Evolutionary conservation across 306 rosid species (phyloP).

Genomic region (Hylodesmum podocarpum): DNA sequence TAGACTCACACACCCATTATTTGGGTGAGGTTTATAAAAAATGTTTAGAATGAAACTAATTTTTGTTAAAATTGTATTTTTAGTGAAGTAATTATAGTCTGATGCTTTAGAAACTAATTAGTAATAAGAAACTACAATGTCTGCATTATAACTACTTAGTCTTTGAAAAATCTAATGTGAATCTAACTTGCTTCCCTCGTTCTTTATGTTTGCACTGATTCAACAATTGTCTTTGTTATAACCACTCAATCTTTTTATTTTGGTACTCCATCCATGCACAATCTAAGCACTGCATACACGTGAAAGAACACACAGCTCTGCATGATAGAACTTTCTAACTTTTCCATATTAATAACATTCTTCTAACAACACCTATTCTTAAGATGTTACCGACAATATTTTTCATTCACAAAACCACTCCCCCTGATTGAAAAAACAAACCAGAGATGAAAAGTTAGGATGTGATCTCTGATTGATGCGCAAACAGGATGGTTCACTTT

Average conservation of each 20-base stretch:
- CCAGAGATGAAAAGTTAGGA: conserved; percentile 27
- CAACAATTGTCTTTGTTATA: neutral
- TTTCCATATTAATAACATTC: neutral
- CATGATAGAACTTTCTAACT: conserved; percentile 8
- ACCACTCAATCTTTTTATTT: neutral
- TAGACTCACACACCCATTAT: neutral
- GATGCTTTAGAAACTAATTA: too few species aligned
- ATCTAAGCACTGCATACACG: neutral
- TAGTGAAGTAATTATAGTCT: neutral
- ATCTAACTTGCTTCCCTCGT: neutral
- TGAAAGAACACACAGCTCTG: neutral
- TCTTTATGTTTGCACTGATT: neutral
- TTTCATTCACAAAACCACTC: conserved; percentile 17
- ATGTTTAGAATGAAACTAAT: too few species aligned
- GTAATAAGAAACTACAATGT: too few species aligned
- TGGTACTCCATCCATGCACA: conserved; percentile 6
- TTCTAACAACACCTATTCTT: neutral
- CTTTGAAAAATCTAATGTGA: too few species aligned
- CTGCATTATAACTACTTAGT: too few species aligned
- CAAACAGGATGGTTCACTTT: conserved; percentile 42
- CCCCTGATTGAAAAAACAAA: conserved; percentile 34
- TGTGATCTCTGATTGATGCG: conserved; percentile 40
- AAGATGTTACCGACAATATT: conserved; percentile 5
- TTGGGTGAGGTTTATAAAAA: neutral
- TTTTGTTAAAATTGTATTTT: neutral